Percentiles rank a stretch among this genome's conserved stretches.
phyloP scores from a whole-genome alignment of 1,139 yeast species.

The Debaryomyces subglobosus region DNA sequence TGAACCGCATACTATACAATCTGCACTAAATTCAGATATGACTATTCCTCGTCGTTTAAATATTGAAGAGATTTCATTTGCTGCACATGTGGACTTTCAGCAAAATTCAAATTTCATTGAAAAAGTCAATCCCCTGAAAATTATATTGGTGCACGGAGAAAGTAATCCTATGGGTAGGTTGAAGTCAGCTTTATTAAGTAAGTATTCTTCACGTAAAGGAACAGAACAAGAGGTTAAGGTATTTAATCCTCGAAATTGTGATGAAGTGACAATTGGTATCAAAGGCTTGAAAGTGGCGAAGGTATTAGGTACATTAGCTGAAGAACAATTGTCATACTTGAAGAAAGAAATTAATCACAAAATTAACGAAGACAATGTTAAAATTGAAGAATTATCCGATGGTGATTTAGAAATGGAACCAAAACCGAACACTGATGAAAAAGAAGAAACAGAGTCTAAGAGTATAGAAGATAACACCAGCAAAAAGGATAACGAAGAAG shows the following conservation, averaged over 20 bases:
- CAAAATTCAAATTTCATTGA: conserved; percentile 93
- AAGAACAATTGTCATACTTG: conserved; percentile 40
- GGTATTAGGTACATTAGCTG: conserved; percentile 79
- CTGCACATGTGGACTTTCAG: conserved; percentile 97
- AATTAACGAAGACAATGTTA: conserved; percentile 18
- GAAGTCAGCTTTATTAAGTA: conserved; percentile 87
- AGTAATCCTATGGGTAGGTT: conserved; percentile 97
- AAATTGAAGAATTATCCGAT: conserved; percentile 16
- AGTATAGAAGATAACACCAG: conserved; percentile 15
- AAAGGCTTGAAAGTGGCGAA: conserved; percentile 85
- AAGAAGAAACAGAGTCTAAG: conserved; percentile 16
- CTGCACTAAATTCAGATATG: conserved; percentile 75
- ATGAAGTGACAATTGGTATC: conserved; percentile 72
- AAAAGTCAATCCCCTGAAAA: conserved; percentile 77
- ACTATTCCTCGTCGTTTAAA: conserved; percentile 84
- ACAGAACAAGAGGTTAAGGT: conserved; percentile 92
- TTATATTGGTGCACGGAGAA: conserved; percentile 96
- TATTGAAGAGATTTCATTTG: conserved; percentile 96
- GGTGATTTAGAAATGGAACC: conserved; percentile 14
- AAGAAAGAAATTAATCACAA: conserved; percentile 34
- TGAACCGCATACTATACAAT: conserved; percentile 88
- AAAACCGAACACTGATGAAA: conserved; percentile 20
- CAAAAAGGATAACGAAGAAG: conserved; percentile 20
- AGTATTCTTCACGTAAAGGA: conserved; percentile 78
- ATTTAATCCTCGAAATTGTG: conserved; percentile 91